Conservation (phyloP, 2,329 filamentous ascomycete genomes). For the Ascochyta koolunga region DNA sequence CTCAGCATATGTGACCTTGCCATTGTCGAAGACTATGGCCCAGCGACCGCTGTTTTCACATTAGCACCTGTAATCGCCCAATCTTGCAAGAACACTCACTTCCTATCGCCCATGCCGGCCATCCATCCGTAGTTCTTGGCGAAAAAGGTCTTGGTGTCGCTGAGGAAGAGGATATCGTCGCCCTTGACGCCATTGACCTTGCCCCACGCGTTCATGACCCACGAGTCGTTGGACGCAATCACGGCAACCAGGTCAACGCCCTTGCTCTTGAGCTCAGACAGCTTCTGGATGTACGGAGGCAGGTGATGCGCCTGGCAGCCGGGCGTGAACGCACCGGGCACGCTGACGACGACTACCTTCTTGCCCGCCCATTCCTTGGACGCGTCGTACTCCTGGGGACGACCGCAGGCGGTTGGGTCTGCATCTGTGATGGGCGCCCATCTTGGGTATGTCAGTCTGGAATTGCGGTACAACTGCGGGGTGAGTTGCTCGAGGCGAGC, state of each 20-base stretch:
- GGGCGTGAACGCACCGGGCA: constrained; percentile 67
- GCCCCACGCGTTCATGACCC: constrained; percentile 87
- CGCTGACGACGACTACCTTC: constrained; percentile 72
- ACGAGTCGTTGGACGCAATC: constrained; percentile 84
- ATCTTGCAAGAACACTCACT: constrained; percentile 39
- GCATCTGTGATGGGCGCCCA: constrained; percentile 81
- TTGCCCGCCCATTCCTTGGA: constrained; percentile 75
- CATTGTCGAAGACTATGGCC: constrained; percentile 77
- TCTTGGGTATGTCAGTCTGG: constrained; percentile 46
- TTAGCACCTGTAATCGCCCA: neutral
- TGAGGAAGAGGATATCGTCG: constrained; percentile 78
- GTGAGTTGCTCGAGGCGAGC: constrained; percentile 4
- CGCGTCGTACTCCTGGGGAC: constrained; percentile 78
- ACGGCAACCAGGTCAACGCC: constrained; percentile 83
- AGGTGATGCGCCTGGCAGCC: constrained; percentile 83
- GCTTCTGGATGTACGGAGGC: constrained; percentile 77
- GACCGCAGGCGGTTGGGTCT: constrained; percentile 75
- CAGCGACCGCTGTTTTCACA: constrained; percentile 62
- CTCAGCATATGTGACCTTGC: constrained; percentile 81
- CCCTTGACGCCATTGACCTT: constrained; percentile 83
- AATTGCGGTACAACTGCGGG: neutral
- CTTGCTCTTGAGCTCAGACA: constrained; percentile 74
- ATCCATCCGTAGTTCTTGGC: constrained; percentile 80
- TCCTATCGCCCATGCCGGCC: constrained; percentile 69
- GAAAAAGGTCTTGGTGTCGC: constrained; percentile 75